phyloP scores from a whole-genome alignment of 495 filamentous ascomycete species.

The Tuber borchii region DNA sequence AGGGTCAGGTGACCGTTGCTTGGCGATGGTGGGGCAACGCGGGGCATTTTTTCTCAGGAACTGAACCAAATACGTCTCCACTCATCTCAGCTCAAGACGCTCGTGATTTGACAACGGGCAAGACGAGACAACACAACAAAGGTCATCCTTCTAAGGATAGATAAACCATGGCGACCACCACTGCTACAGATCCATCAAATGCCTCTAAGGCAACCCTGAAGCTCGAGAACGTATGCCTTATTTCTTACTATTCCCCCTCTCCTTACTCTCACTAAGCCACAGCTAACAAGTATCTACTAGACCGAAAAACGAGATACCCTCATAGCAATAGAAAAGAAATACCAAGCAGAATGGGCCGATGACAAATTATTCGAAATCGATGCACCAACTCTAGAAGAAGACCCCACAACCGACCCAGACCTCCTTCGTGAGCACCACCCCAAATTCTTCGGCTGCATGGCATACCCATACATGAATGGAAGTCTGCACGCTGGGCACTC shows the following conservation, averaged over 20 bases:
- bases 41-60: neutral
- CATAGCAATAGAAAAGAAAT: conserved; percentile 83
- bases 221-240: conserved; percentile 58
- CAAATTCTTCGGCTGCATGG: conserved; percentile 90
- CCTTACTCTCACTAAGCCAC: conserved; percentile 9
- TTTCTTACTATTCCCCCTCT: conserved; percentile 42
- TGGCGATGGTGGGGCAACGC: neutral
- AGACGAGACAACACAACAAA: neutral
- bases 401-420: conserved; percentile 62
- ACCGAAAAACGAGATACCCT: conserved; percentile 91
- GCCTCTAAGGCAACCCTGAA: conserved; percentile 63
- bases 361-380: conserved; percentile 73
- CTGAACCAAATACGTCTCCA: neutral
- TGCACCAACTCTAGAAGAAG: conserved; percentile 68
- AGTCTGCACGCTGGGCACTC: conserved; percentile 85
- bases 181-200: conserved; percentile 56
- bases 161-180: conserved; percentile 27
- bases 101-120: neutral
- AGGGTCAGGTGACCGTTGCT: neutral
- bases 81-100: neutral
- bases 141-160: neutral
- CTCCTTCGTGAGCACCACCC: conserved; percentile 73
- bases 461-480: conserved; percentile 96
- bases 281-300: conserved; percentile 44
- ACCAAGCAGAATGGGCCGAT: conserved; percentile 78